These are phyloP conservation scores for Emergomyces pasteurianus DNA, from an alignment of 2,329 filamentous ascomycete species.

Conservation along the genomic window DNA sequence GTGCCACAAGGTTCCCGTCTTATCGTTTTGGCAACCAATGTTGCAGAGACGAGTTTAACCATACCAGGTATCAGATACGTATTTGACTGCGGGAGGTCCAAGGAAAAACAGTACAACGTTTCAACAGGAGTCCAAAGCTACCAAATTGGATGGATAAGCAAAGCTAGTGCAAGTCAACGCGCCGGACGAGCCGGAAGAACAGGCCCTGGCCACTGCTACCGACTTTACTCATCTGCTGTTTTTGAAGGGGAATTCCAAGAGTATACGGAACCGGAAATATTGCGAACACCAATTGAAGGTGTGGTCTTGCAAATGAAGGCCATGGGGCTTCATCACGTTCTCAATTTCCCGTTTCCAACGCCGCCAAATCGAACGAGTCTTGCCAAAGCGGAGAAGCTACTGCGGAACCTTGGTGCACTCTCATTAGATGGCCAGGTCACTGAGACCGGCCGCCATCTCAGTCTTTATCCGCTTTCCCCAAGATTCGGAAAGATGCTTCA, in stretches of 20 bases:
- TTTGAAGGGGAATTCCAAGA: slow-evolving; percentile 77
- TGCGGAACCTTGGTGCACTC: slow-evolving; percentile 76
- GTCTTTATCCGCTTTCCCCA: slow-evolving; percentile 79
- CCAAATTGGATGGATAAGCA: slow-evolving; percentile 92
- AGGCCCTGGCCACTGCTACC: slow-evolving; percentile 89
- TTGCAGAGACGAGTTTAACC: slow-evolving; percentile 92
- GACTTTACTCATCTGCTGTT: slow-evolving; percentile 86
- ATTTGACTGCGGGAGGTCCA: slow-evolving; percentile 85
- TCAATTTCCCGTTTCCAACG: slow-evolving; percentile 94
- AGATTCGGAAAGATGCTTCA: slow-evolving; percentile 87
- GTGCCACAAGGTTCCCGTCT: slow-evolving; percentile 71
- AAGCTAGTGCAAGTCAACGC: slow-evolving; percentile 85
- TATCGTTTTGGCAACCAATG: slow-evolving; percentile 87
- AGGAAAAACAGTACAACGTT: slow-evolving; percentile 83
- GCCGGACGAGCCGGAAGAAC: slow-evolving; percentile 91
- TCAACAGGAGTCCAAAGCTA: slow-evolving; percentile 89
- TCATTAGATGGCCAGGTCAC: slow-evolving; percentile 63
- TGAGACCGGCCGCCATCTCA: slow-evolving; percentile 65
- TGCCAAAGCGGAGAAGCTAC: slow-evolving; percentile 69
- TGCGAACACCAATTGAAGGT: slow-evolving; percentile 83
- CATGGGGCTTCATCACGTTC: slow-evolving; percentile 81
- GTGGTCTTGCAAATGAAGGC: slow-evolving; percentile 88
- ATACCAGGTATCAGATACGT: slow-evolving; percentile 94
- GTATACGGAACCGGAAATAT: slow-evolving; percentile 77
- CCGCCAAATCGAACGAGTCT: slow-evolving; percentile 67